These are phyloP conservation scores for Irpex lacteus DNA, from an alignment of 1,284 basidiomycete genomes.

Conservation along the genomic window DNA sequence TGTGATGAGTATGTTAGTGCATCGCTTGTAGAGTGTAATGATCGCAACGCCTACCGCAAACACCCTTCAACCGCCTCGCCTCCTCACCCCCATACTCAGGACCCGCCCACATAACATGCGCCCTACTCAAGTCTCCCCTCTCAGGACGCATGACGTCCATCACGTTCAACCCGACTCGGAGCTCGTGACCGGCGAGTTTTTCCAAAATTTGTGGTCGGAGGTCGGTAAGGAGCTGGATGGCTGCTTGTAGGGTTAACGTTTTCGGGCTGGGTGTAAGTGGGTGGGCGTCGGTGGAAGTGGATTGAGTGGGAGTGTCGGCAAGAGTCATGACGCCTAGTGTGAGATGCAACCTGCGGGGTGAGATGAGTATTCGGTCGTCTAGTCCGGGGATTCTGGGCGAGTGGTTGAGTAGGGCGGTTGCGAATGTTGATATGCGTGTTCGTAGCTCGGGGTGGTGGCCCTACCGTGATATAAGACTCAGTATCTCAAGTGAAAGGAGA, in stretches of 20 bases:
- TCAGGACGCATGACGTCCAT: conserved; percentile 53
- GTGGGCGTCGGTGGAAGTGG: not conserved
- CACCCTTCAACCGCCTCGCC: conserved; percentile 28
- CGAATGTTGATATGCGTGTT: conserved; percentile 41
- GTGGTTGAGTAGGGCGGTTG: conserved; percentile 36
- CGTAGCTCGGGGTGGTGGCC: conserved; percentile 50
- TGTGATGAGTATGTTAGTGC: not conserved
- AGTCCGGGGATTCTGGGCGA: conserved; percentile 48
- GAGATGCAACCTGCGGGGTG: conserved; percentile 62
- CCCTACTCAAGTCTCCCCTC: conserved; percentile 34
- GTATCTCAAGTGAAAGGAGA: not conserved
- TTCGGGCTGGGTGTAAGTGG: not conserved
- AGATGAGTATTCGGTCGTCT: conserved; percentile 55
- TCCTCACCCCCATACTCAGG: conserved; percentile 33
- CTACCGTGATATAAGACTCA: conserved; percentile 28
- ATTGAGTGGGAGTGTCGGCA: conserved; percentile 2
- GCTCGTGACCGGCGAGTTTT: conserved; percentile 20
- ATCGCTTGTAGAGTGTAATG: no score
- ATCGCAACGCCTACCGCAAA: conserved; percentile 39
- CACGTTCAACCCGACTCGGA: conserved; percentile 44
- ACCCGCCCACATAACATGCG: conserved; percentile 59
- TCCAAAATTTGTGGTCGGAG: conserved; percentile 43
- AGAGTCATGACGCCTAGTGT: conserved; percentile 73
- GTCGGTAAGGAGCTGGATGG: conserved; percentile 44
- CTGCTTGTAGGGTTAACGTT: conserved; percentile 34